Percentiles rank a stretch among this genome's conserved stretches.
phyloP scores from a whole-genome alignment of 192 early-diverging fungal genomes.

The Backusella psychrophila region DNA sequence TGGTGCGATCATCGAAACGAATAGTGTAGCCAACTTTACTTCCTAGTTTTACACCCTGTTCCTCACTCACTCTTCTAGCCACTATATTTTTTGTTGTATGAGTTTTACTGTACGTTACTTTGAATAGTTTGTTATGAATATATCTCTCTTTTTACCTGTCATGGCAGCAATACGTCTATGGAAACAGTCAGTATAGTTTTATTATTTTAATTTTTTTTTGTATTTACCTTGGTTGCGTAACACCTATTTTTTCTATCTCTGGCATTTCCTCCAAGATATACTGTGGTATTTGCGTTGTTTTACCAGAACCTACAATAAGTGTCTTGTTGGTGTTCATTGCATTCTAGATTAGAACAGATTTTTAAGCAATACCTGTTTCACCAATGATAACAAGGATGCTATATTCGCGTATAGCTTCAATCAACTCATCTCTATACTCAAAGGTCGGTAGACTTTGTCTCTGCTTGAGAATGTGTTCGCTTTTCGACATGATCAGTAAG shows the following conservation, averaged over 20 bases:
- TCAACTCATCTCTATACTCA: conserved; percentile 64
- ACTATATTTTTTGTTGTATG: conserved; percentile 39
- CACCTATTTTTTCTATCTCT: conserved; percentile 48
- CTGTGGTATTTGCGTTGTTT: conserved; percentile 88
- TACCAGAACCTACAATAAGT: conserved; percentile 58
- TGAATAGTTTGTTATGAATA: neutral
- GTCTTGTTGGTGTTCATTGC: neutral
- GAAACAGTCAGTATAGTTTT: neutral
- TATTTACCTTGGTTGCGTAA: conserved; percentile 76
- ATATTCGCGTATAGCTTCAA: conserved; percentile 85
- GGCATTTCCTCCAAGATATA: conserved; percentile 62
- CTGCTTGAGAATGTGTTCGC: conserved; percentile 13
- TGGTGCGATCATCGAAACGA: conserved; percentile 94
- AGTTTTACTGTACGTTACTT: neutral
- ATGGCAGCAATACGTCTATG: conserved; percentile 80
- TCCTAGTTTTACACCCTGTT: conserved; percentile 81
- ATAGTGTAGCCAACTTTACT: conserved; percentile 88
- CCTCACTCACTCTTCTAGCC: conserved; percentile 94
- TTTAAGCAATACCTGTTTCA: conserved; percentile 67
- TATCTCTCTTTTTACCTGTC: conserved; percentile 38
- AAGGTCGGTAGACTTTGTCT: conserved; percentile 43
- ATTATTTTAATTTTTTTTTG: neutral
- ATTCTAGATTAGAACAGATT: neutral
- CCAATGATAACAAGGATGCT: conserved; percentile 87
- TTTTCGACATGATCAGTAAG: too few species aligned